Percentiles rank a stretch among this genome's conserved stretches.
These are phyloP conservation scores for Metschnikowia corniflorae DNA, from an alignment of 805 yeast genomes.

Conservation along the genomic window DNA sequence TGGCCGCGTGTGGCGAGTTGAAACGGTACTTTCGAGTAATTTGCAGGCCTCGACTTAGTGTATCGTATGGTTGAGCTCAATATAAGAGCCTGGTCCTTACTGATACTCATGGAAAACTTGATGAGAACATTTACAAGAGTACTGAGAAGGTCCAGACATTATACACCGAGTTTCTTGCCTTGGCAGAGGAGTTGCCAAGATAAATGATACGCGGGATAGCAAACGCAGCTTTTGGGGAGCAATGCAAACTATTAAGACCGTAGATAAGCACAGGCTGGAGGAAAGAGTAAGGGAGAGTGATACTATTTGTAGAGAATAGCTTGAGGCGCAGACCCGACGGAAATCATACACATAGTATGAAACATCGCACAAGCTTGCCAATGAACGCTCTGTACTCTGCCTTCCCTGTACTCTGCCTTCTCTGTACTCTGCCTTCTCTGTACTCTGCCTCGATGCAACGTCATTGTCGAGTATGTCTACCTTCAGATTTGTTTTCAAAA, in stretches of 20 bases:
- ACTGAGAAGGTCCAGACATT: not conserved
- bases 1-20: not conserved
- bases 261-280: not conserved
- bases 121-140: no score
- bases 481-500: no score
- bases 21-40: not conserved
- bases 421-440: no score
- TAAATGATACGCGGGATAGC: not conserved
- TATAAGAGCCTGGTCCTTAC: not conserved
- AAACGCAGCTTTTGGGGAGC: not conserved
- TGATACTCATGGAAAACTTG: not conserved
- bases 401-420: no score
- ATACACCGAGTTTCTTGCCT: not conserved
- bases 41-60: not conserved
- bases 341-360: no score
- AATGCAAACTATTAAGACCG: not conserved
- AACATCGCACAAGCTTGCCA: no score
- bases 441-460: no score
- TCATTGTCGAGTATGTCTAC: no score
- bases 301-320: not conserved
- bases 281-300: not conserved
- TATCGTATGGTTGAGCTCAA: not conserved
- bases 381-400: no score
- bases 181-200: not conserved
- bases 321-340: no score